Evolutionary conservation across 2,329 filamentous ascomycete genomes (phyloP).

Genomic region (Cladosporium sphaerospermum): DNA sequence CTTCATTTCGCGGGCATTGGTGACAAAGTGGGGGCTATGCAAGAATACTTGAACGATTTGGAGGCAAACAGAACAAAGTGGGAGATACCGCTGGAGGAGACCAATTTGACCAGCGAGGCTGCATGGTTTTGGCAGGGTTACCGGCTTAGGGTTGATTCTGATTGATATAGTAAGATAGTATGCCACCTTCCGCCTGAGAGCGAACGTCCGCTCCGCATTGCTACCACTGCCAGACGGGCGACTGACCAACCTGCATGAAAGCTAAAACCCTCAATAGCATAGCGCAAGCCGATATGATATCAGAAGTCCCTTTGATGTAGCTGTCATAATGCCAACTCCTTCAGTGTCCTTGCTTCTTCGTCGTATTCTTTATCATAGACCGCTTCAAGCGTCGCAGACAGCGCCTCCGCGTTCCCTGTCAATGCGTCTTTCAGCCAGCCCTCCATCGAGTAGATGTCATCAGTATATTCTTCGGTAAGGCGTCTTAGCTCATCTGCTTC

Average conservation of each 20-base stretch:
- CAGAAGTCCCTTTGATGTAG: not conserved
- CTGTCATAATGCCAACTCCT: constrained; percentile 27
- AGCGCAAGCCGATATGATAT: not conserved
- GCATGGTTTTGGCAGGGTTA: not conserved
- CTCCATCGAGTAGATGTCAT: constrained; percentile 43
- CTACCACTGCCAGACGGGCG: too few species aligned
- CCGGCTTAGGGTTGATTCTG: not conserved
- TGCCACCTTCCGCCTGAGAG: not conserved
- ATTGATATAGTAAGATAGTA: not conserved
- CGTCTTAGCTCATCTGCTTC: constrained; percentile 26
- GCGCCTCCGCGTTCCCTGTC: constrained; percentile 27
- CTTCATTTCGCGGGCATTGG: not conserved
- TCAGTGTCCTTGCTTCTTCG: constrained; percentile 47
- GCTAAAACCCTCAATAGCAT: not conserved
- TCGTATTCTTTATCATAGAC: constrained; percentile 51
- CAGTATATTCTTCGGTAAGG: constrained; percentile 35
- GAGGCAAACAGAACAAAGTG: not conserved
- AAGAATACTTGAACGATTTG: not conserved
- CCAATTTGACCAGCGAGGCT: not conserved
- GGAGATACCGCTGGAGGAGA: not conserved
- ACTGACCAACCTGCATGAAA: not conserved
- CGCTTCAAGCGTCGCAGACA: constrained; percentile 39
- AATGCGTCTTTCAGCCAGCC: constrained; percentile 34
- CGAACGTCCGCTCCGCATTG: too few species aligned
- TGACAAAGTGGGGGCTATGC: not conserved